Conservation (phyloP, 2,329 filamentous ascomycete species). For the Colletotrichum liriopes region DNA sequence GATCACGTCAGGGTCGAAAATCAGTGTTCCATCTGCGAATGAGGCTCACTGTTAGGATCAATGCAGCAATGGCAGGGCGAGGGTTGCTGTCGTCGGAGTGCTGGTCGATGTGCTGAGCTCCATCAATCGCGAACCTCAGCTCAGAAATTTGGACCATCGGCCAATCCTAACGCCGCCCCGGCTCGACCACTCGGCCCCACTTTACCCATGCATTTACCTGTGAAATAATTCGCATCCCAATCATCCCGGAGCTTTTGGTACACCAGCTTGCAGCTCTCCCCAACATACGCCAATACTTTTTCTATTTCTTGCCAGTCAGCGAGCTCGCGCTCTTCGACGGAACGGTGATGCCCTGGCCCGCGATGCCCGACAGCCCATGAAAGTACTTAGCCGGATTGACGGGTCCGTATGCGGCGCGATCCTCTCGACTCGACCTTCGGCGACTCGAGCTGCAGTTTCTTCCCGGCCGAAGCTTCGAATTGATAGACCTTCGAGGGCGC, state of each 20-base stretch:
- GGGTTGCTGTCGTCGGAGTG: conserved; percentile 6
- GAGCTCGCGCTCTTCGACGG: conserved; percentile 31
- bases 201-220: conserved; percentile 24
- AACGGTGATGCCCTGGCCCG: conserved; percentile 39
- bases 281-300: background rate
- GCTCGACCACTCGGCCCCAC: conserved; percentile 25
- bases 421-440: conserved; percentile 62
- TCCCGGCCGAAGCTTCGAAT: conserved; percentile 32
- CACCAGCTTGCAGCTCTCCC: conserved; percentile 29
- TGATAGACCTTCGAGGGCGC: conserved; percentile 32
- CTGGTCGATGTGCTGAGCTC: background rate
- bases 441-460: conserved; percentile 34
- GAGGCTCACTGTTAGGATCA: conserved; percentile 1
- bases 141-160: conserved; percentile 44
- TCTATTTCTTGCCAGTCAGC: background rate
- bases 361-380: conserved; percentile 73
- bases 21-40: too few relatives aligned
- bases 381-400: conserved; percentile 72
- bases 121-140: conserved; percentile 20
- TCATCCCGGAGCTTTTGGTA: conserved; percentile 33
- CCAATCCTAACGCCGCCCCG: conserved; percentile 43
- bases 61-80: background rate
- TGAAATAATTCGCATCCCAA: conserved; percentile 41
- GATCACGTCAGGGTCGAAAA: background rate
- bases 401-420: conserved; percentile 72